Evolutionary conservation across 2,329 filamentous ascomycete species (phyloP).

Genomic region (Macrophomina phaseolina): DNA sequence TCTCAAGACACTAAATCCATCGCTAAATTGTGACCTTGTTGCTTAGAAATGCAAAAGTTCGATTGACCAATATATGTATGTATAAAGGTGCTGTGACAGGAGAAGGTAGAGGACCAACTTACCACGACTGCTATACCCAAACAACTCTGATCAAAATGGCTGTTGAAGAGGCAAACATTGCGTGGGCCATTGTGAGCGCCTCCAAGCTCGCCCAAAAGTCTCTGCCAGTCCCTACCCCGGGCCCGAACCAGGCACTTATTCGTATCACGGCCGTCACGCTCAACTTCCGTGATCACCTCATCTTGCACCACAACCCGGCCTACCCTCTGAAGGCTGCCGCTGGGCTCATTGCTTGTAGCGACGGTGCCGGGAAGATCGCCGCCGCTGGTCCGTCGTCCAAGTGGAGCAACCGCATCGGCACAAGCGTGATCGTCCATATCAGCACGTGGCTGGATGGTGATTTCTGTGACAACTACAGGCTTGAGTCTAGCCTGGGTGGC

Average conservation of each 20-base stretch:
- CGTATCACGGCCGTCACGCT: constrained; percentile 25
- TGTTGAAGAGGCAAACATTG: not conserved
- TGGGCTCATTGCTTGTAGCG: constrained; percentile 31
- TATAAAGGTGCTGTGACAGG: not conserved
- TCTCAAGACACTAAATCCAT: not conserved
- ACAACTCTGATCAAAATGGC: not conserved
- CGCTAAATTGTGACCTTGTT: too few relatives aligned
- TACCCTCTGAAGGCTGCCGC: not conserved
- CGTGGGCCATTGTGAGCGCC: constrained; percentile 4
- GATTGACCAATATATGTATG: not conserved
- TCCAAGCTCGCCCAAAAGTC: not conserved
- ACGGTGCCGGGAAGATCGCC: constrained; percentile 33
- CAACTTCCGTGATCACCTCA: constrained; percentile 24
- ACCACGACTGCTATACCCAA: not conserved
- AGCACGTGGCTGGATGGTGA: constrained; percentile 31
- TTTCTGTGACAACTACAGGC: constrained; percentile 24
- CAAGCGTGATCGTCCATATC: constrained; percentile 28
- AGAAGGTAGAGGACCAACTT: not conserved
- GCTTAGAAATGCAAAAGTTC: not conserved
- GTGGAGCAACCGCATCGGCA: constrained; percentile 28
- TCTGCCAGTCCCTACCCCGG: not conserved
- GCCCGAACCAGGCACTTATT: constrained; percentile 27
- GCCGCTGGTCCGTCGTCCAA: constrained; percentile 21
- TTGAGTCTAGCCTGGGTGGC: constrained; percentile 32
- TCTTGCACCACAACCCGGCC: constrained; percentile 12